Evolutionary conservation across 495 filamentous ascomycete species (phyloP), one percentile per base, ranked within the genome.

Genomic region (Xylaria curta): DNA sequence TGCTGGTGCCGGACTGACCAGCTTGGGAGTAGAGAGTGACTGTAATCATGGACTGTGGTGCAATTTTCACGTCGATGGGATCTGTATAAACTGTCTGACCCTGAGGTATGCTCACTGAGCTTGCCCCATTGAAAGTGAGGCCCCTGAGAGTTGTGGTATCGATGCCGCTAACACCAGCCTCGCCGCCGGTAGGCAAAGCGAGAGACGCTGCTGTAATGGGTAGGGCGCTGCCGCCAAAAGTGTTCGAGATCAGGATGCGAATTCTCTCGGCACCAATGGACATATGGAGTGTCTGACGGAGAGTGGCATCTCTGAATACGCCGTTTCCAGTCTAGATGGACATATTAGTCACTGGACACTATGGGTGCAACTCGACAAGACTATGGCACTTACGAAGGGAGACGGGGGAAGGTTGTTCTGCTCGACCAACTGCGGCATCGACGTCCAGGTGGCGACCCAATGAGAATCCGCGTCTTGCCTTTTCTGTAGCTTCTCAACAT

Each of bases 401-500:
- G 83, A 73, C 0, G 86, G 85, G 13, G 89, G 90, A 63, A 92
- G 82, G 74, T 91, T 91, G 67, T 78, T 83, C 36, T 83, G 84
- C 73, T 93, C 90, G 6, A 88, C 87, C 19, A 90, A 76, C 79
- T 92, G 89, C 3, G 90, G 89, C 89, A 91, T 92, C 9, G 88
- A 82, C 0, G 88, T 86, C 90, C 90, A 92, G 2, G 88, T 88
- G 69, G 85, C 84, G 9, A 91, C 88, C 91, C 91, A 93, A 70
- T 90, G 88, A 31, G 81, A 70, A 24, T 79, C 77, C 40, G 76
- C 80, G 2, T 80, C 74, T 65, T 77, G 77, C 19, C 73, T 31
- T 17, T 33, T 9, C 38, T 36, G 15, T 36, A 46, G 12, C 21
- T 36, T 68, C 53, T 9, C 36, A 24, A 10, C 24, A 21, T 72